Conservation (phyloP, 2,329 filamentous ascomycete species). For the Penicillium hordei region DNA sequence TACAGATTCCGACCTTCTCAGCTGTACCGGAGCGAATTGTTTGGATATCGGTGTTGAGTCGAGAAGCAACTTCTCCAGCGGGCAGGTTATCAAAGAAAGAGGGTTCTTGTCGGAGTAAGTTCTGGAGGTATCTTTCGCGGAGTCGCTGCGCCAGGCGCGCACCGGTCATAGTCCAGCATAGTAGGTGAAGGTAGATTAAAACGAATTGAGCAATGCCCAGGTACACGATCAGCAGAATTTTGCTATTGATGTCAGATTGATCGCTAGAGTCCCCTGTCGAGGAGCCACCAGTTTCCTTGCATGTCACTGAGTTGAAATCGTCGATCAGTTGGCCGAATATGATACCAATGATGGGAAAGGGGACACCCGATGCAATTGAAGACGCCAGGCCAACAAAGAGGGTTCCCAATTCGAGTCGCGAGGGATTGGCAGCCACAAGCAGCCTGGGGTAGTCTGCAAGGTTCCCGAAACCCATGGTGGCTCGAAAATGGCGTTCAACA, state of each 20-base stretch:
- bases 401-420: constrained; percentile 30
- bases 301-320: constrained; percentile 39
- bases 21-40: constrained; percentile 67
- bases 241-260: constrained; percentile 44
- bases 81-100: constrained; percentile 64
- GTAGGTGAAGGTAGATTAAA: constrained; percentile 63
- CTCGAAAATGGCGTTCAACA: constrained; percentile 4
- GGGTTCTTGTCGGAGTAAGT: constrained; percentile 61
- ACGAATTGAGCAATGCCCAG: constrained; percentile 63
- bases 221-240: constrained; percentile 63
- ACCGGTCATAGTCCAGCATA: constrained; percentile 64
- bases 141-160: constrained; percentile 64
- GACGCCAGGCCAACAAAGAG: constrained; percentile 29
- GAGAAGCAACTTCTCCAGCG: constrained; percentile 62
- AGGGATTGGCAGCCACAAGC: constrained; percentile 40
- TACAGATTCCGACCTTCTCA: constrained; percentile 67
- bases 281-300: constrained; percentile 10
- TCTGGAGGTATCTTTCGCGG: constrained; percentile 60
- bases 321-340: constrained; percentile 44
- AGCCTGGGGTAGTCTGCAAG: constrained; percentile 38
- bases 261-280: constrained; percentile 20
- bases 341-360: constrained; percentile 43
- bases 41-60: constrained; percentile 65
- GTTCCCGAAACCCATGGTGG: constrained; percentile 31
- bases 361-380: constrained; percentile 41